Evolutionary conservation across 495 filamentous ascomycete genomes (phyloP), one percentile per base, ranked within the genome.

Genomic region (Hypoxylon cercidicola): DNA sequence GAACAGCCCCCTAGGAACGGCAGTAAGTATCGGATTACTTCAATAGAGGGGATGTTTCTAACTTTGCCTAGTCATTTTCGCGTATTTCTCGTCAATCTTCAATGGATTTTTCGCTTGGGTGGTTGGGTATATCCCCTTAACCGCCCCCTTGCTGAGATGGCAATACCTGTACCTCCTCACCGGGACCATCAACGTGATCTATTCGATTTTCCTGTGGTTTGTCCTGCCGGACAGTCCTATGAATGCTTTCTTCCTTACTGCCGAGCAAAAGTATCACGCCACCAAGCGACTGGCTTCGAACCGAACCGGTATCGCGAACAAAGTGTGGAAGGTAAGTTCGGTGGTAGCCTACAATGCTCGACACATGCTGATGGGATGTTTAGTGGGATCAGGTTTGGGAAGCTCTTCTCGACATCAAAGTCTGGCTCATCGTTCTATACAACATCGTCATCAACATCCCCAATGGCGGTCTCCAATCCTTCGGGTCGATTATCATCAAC

Each of bases 81-180:
- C 58, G 20, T 68, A 68, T 34, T 68, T 68, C 48, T 68, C 64
- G 11, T 68, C 64, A 1, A 72, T 81, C 28, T 74, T 83, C 66
- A 79, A 81, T 12, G 78, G 79, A 23, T 70, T 84, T 1, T 72
- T 83, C 62, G 77, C 73, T 28, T 84, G 77, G 65, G 78, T 77
- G 0, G 78, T 83, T 25, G 81, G 79, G 19, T 73, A 76, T 62
- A 69, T 81, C 47, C 62, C 70, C 16, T 68, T 62, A 9, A 61
- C 64, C 13, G 64, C 78, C 0, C 62, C 73, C 6, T 30, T 69
- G 11, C 18, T 40, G n/a, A 60, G 43, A 32, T 69, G 66, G 66
- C 60, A 64, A 18, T 72, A 68, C 19, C 41, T 75, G 1, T 73
- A 71, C 43, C 59, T 75, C 23, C 63, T 75, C 6, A 69, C 66